These are phyloP conservation scores for Fonsecaea multimorphosa DNA, from an alignment of 2,329 filamentous ascomycete species.

Conservation along the genomic window DNA sequence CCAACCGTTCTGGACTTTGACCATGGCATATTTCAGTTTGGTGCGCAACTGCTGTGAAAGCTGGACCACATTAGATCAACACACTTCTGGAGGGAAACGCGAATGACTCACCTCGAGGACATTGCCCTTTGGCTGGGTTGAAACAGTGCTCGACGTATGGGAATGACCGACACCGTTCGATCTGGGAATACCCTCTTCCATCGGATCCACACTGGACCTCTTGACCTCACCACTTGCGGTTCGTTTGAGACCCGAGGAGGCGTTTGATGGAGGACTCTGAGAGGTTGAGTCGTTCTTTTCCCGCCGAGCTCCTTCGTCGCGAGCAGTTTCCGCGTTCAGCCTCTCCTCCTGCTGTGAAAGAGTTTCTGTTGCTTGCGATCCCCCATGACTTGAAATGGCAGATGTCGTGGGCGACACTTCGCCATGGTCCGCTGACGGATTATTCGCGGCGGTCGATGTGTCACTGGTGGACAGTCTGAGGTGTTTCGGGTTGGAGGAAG, in stretches of 20 bases:
- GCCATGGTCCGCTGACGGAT: conserved; percentile 19
- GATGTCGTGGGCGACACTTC: conserved; percentile 33
- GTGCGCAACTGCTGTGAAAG: conserved; percentile 79
- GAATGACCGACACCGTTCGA: conserved; percentile 23
- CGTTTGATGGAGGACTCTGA: conserved; percentile 28
- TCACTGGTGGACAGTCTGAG: conserved; percentile 30
- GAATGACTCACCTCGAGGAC: conserved; percentile 31
- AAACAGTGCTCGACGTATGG: conserved; percentile 30
- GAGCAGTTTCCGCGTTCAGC: neutral
- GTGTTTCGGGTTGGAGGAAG: conserved; percentile 16
- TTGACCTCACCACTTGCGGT: conserved; percentile 37
- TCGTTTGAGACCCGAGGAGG: conserved; percentile 31
- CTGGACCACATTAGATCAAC: conserved; percentile 52
- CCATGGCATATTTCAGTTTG: conserved; percentile 88
- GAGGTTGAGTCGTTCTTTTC: conserved; percentile 22
- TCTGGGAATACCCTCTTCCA: conserved; percentile 25
- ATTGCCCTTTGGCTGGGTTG: conserved; percentile 31
- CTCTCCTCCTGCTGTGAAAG: conserved; percentile 18
- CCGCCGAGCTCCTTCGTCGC: conserved; percentile 2
- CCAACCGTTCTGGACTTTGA: conserved; percentile 91
- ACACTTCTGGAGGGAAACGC: neutral
- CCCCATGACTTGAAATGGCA: conserved; percentile 29
- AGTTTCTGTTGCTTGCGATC: conserved; percentile 17
- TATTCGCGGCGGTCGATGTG: conserved; percentile 13
- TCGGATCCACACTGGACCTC: conserved; percentile 31